Evolutionary conservation across 2,329 filamentous ascomycete genomes (phyloP), one percentile per base, ranked within the genome.

Genomic region (Beauveria sp.): DNA sequence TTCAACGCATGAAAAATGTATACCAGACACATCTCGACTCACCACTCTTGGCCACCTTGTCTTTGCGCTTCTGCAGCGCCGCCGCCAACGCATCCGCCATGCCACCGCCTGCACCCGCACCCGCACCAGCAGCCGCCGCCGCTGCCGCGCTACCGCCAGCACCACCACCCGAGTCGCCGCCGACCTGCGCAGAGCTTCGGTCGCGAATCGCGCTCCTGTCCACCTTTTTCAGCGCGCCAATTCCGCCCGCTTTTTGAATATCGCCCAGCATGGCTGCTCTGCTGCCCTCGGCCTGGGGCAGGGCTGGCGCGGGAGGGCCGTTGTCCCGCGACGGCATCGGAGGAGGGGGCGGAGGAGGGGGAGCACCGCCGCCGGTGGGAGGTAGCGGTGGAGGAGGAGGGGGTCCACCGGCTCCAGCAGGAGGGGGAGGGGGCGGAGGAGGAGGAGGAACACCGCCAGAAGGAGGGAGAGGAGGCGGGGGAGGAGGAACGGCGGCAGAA

Each of bases 41-140:
- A 97, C 93, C 93, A 81, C 91, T 96, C 73, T 90, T 88, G 77
- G 90, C 91, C 72, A 97, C 93, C 81, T 96, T 96, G 75, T 91
- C 86, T 80, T 97, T 97, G 74, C 93, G 83, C 77, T 90, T 89
- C 70, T 88, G 85, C 68, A 93, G 75, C 62, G 88, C 89, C 63
- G 86, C 88, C 63, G 90, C 90, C 67, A 96, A 77, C 53, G 91
- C 93, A 77, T 89, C 91, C 24, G 91, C 91, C 82, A 97, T 85
- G 42, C 85, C 87, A 61, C 86, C 84, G 55, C 77, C 72, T 46
- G 79, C 71, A n/a, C 78, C 73, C 20, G 79, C 71, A 20, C 81
- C 80, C 1, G 50, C 52, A 52, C 81, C 77, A 54, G 79, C 72
- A 12, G 78, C 73, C 49, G 81, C 72, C 26, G 81, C 81, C 51